Conservation (phyloP, 345 rosid genomes). For the Sonneratia alba region DNA sequence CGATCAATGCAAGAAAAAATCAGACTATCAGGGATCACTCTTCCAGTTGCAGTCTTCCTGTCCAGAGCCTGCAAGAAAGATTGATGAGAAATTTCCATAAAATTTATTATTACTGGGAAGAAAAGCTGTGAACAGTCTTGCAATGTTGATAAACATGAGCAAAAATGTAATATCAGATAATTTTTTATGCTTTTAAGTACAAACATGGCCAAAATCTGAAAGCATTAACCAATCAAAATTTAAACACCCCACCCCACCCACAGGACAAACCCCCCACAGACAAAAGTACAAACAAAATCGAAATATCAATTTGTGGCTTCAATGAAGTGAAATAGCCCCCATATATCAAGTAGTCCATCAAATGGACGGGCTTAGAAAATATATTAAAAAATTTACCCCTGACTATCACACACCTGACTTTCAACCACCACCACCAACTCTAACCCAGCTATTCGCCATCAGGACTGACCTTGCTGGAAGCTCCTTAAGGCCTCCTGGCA, state of each 20-base stretch:
- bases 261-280: too few relatives aligned
- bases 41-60: slow-evolving; percentile 21
- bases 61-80: slow-evolving; percentile 37
- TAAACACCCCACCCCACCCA: too few relatives aligned
- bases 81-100: background rate
- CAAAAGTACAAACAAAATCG: too few relatives aligned
- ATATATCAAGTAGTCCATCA: too few relatives aligned
- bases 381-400: background rate
- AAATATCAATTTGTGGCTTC: too few relatives aligned
- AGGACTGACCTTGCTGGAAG: background rate
- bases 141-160: background rate
- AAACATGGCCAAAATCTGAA: background rate
- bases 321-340: too few relatives aligned
- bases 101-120: background rate
- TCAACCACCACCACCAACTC: background rate
- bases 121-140: background rate
- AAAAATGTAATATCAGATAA: background rate
- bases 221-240: background rate
- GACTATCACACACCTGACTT: background rate
- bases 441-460: background rate
- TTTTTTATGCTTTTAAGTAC: background rate
- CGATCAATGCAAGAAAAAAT: slow-evolving; percentile 40
- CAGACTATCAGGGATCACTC: slow-evolving; percentile 41
- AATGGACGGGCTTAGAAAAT: background rate
- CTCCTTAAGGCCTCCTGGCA: background rate